These are phyloP conservation scores for Danielia oregonensis DNA, from an alignment of 805 yeast species.

Conservation along the genomic window DNA sequence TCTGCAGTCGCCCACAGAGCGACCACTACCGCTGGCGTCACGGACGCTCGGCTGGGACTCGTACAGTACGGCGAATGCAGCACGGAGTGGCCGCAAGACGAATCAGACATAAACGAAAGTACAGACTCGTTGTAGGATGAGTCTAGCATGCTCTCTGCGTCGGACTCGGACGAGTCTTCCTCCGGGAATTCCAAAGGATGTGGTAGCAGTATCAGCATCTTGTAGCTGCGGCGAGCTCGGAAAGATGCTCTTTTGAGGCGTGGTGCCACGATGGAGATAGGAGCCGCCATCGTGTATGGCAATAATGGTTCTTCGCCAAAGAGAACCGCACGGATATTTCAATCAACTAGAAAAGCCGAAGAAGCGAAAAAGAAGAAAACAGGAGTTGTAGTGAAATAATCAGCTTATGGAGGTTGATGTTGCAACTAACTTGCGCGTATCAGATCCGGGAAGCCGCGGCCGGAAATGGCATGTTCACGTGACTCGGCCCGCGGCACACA, in stretches of 20 bases:
- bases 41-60: slow-evolving; percentile 1
- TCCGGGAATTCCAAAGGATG: slow-evolving; percentile 6
- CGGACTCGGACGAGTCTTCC: slow-evolving; percentile 7
- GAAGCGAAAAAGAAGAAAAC: no score
- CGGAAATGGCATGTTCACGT: no score
- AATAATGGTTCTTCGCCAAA: no score
- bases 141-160: slow-evolving; percentile 9
- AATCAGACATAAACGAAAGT: slow-evolving; percentile 4
- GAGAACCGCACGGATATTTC: no score
- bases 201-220: background rate
- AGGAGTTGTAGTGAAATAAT: no score
- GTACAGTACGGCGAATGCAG: slow-evolving; percentile 2
- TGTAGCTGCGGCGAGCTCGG: background rate
- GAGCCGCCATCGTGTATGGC: background rate
- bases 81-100: slow-evolving; percentile 4
- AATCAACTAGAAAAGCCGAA: no score
- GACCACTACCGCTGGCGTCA: slow-evolving; percentile 3
- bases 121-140: slow-evolving; percentile 10
- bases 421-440: no score
- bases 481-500: no score
- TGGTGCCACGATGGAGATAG: background rate
- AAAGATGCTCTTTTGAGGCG: background rate
- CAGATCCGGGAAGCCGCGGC: no score
- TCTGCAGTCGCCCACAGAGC: slow-evolving; percentile 2
- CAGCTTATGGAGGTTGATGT: no score